Evolutionary conservation across 176 grass and related monocot genomes (phyloP), one percentile per base, ranked within the genome.

Genomic region (Bromus sterilis): DNA sequence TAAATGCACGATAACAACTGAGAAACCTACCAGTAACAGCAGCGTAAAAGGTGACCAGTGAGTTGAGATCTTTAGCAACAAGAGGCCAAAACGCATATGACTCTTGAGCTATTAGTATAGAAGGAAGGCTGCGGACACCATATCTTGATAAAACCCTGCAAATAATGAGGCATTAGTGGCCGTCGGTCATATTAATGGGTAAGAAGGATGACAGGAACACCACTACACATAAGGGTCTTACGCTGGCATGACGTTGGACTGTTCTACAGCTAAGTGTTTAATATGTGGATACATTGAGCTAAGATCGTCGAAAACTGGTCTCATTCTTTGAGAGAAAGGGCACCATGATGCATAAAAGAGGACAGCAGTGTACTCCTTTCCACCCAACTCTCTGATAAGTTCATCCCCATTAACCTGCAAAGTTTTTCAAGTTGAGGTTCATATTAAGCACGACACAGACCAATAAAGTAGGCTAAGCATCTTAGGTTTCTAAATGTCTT

Each of bases 301-400:
- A 58, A 97, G 92, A 77, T 91, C 88, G 83, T 94, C 78, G 46
- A 97, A 97, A 51, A 84, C 0, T 1, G 83, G 83, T 67, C 77
- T 91, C 74, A 71, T 78, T 68, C 44, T 83, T 72, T 87, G 76
- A 2, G 95, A 97, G 78, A 94, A 93, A 32, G 92, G 92, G 56
- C 95, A 97, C 95, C 92, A 97, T n/a, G 89, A 89, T 58, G 92
- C 92, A 44, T 91, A 91, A 74, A 97, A 92, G 70, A 97, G 89
- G 46, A 97, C 48, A 36, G 86, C 83, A 56, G 55, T 88, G 76
- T 77, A 88, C 48, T 71, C 77, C 33, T 77, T 41, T 32, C 44
- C 20, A 35, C 25, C 74, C 71, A 94, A 78, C 8, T 78, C 77
- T 79, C 30, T 76, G 28, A 83, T 63, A 59, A 94, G 82, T 40